Conservation (phyloP, 2,329 filamentous ascomycete species). For the Leptodontidium sp. region DNA sequence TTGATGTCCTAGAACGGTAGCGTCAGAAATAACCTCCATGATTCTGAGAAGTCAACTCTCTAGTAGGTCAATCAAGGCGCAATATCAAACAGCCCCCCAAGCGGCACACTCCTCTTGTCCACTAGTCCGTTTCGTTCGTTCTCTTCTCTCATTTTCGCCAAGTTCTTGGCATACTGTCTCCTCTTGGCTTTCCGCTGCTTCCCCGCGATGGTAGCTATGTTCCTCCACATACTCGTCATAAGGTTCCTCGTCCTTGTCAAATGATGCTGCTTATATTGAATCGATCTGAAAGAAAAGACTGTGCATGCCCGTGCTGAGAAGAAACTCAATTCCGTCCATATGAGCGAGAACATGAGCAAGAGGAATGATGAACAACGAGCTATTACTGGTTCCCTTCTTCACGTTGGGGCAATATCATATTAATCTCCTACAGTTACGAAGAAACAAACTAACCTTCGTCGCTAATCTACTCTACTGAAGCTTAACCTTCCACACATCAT, state of each 20-base stretch:
- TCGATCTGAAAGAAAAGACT: background rate
- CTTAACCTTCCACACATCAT: too few relatives aligned
- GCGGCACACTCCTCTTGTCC: background rate
- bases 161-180: background rate
- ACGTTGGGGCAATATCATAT: too few relatives aligned
- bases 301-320: slow-evolving; percentile 10
- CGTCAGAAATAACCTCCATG: too few relatives aligned
- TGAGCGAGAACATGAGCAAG: background rate
- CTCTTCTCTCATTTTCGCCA: background rate
- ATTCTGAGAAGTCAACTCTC: too few relatives aligned
- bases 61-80: too few relatives aligned
- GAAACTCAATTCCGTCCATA: slow-evolving; percentile 11
- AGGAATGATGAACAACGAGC: too few relatives aligned
- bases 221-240: background rate
- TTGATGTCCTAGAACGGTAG: too few relatives aligned
- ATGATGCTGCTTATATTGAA: slow-evolving; percentile 2
- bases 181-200: background rate
- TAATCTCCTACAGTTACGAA: too few relatives aligned
- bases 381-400: too few relatives aligned
- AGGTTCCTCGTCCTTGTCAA: background rate
- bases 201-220: background rate
- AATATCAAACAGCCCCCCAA: background rate
- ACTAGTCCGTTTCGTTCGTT: background rate
- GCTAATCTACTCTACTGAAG: too few relatives aligned
- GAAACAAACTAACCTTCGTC: too few relatives aligned